Conservation (phyloP, 2,329 filamentous ascomycete genomes). For the Neoarthrinium moseri region DNA sequence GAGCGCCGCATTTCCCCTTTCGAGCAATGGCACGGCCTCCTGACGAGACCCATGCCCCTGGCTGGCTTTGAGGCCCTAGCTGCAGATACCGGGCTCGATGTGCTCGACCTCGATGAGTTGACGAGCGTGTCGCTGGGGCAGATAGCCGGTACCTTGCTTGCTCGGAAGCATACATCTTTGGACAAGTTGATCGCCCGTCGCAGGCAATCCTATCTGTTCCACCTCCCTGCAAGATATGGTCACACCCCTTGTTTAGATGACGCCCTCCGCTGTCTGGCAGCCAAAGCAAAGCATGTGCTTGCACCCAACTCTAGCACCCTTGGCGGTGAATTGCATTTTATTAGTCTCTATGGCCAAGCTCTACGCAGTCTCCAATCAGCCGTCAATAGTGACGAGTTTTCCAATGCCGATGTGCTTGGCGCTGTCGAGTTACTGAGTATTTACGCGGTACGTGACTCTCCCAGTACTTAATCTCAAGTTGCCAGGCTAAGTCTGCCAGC, state of each 20-base stretch:
- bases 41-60: conserved; percentile 11
- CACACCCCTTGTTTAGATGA: conserved; percentile 12
- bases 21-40: neutral
- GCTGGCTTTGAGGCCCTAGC: conserved; percentile 13
- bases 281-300: conserved; percentile 12
- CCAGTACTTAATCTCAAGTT: neutral
- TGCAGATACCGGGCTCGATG: conserved; percentile 12
- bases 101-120: conserved; percentile 15
- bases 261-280: conserved; percentile 15
- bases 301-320: neutral
- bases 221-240: conserved; percentile 12
- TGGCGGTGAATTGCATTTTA: neutral
- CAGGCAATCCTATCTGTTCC: conserved; percentile 12
- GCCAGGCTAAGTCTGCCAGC: neutral
- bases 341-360: conserved; percentile 8
- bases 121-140: conserved; percentile 13
- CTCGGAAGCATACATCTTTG: conserved; percentile 6
- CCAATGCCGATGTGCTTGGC: conserved; percentile 12
- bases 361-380: conserved; percentile 10
- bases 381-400: neutral
- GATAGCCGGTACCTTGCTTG: conserved; percentile 11
- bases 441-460: conserved; percentile 12
- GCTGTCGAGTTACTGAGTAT: conserved; percentile 14
- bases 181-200: conserved; percentile 11
- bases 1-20: neutral